Evolutionary conservation across 176 grass and related monocot genomes (phyloP).

Genomic region (Hyparrhenia diplandra): DNA sequence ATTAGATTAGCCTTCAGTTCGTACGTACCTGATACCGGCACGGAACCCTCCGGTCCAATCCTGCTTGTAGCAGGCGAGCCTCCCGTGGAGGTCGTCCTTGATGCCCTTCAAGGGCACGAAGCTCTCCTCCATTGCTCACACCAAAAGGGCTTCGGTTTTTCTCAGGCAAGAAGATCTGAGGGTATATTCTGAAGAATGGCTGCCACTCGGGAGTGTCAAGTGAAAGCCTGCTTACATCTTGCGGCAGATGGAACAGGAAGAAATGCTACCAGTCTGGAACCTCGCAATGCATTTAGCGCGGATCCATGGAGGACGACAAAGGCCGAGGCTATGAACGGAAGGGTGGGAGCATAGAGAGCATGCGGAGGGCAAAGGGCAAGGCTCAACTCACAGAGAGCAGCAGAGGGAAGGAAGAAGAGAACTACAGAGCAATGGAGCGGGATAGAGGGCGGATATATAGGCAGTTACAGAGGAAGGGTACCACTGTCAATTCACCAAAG

Average conservation of each 20-base stretch:
- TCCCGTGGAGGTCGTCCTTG: slow-evolving; percentile 71
- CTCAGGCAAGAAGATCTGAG: slow-evolving; percentile 35
- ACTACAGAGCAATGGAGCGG: slow-evolving; percentile 14
- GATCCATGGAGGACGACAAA: slow-evolving; percentile 29
- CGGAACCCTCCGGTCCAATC: slow-evolving; percentile 86
- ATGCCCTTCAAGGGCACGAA: slow-evolving; percentile 89
- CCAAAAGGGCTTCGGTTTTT: not conserved
- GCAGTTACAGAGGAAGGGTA: not conserved
- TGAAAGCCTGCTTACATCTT: slow-evolving; percentile 46
- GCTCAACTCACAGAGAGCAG: not conserved
- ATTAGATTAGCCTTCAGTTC: not conserved
- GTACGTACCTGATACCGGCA: slow-evolving; percentile 68
- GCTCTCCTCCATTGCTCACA: slow-evolving; percentile 70
- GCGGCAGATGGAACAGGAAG: slow-evolving; percentile 18
- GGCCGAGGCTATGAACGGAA: slow-evolving; percentile 29
- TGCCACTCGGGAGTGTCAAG: slow-evolving; percentile 2
- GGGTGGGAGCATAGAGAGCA: slow-evolving; percentile 13
- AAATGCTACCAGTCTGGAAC: slow-evolving; percentile 5
- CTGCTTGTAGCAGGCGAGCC: slow-evolving; percentile 92
- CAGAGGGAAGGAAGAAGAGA: not conserved
- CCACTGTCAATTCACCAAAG: slow-evolving; percentile 26
- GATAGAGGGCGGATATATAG: slow-evolving; percentile 46
- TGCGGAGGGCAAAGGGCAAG: not conserved
- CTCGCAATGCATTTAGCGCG: slow-evolving; percentile 42
- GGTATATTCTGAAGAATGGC: slow-evolving; percentile 24